phyloP scores from a whole-genome alignment of 352 stramenopile genomes.

The Halophytophthora batemanensis region DNA sequence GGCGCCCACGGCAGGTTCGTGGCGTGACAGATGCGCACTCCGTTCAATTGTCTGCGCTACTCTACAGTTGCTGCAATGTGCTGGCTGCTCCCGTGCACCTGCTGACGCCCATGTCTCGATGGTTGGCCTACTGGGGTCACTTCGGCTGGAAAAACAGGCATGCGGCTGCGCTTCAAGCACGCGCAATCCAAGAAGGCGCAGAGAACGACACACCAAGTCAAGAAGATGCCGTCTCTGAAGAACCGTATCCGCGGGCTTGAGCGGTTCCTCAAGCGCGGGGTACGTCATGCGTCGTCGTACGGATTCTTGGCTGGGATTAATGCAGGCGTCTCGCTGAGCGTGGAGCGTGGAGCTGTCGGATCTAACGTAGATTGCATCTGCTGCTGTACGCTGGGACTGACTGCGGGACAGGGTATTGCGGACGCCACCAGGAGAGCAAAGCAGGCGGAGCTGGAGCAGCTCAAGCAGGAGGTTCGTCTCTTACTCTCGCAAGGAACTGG shows the following conservation, averaged over 20 bases:
- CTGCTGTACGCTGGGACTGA: background rate
- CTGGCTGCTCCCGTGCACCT: too few relatives aligned
- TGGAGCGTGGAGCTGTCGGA: too few relatives aligned
- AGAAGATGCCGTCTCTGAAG: slow-evolving; percentile 80
- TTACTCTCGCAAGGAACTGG: too few relatives aligned
- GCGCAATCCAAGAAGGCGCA: slow-evolving; percentile 43
- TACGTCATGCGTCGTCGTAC: too few relatives aligned
- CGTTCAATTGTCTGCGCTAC: background rate
- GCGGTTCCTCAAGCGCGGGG: slow-evolving; percentile 72
- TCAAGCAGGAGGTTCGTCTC: slow-evolving; percentile 53
- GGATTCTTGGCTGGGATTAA: background rate
- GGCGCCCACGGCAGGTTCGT: slow-evolving; percentile 49
- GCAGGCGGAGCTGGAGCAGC: slow-evolving; percentile 45
- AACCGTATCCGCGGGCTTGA: slow-evolving; percentile 80
- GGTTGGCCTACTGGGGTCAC: too few relatives aligned
- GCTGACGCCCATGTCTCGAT: too few relatives aligned
- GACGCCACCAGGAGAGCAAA: slow-evolving; percentile 44
- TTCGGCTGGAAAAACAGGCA: too few relatives aligned
- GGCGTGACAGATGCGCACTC: background rate
- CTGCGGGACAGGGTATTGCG: slow-evolving; percentile 42
- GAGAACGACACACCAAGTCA: slow-evolving; percentile 29
- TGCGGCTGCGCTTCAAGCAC: slow-evolving; percentile 71
- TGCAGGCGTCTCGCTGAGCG: too few relatives aligned
- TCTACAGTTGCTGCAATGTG: background rate
- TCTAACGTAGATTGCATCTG: too few relatives aligned